phyloP scores from a whole-genome alignment of 2,329 filamentous ascomycete species.

The Colletotrichum chrysophilum region DNA sequence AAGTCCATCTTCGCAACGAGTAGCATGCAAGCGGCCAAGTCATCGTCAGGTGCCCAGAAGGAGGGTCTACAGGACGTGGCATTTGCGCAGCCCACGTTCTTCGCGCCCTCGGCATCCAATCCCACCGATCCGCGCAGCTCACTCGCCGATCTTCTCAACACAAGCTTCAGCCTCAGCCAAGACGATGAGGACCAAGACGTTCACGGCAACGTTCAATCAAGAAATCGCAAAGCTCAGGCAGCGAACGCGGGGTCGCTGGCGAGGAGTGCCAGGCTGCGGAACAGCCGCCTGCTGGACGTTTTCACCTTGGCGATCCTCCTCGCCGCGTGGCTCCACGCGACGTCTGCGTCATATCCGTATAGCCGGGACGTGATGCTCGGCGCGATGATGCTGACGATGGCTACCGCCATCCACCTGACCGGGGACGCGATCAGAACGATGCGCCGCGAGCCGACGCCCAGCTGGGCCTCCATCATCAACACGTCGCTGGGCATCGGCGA shows the following conservation, averaged over 20 bases:
- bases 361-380: constrained; percentile 21
- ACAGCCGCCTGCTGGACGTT: constrained; percentile 18
- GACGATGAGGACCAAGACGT: constrained; percentile 24
- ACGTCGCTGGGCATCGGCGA: constrained; percentile 16
- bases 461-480: constrained; percentile 13
- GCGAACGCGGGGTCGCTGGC: neutral
- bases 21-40: constrained; percentile 11
- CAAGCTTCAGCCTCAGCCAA: constrained; percentile 46
- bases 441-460: constrained; percentile 2
- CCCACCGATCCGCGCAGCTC: constrained; percentile 45
- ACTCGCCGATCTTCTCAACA: constrained; percentile 48
- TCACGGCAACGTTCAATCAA: neutral
- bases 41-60: constrained; percentile 5
- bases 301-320: constrained; percentile 18
- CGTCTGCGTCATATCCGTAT: constrained; percentile 15
- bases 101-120: constrained; percentile 47
- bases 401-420: constrained; percentile 14
- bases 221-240: neutral
- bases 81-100: constrained; percentile 67
- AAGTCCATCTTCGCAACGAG: constrained; percentile 57
- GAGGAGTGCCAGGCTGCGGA: constrained; percentile 8
- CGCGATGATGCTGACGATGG: constrained; percentile 20
- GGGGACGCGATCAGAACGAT: constrained; percentile 15
- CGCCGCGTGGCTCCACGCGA: constrained; percentile 18
- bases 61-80: constrained; percentile 34